Percentiles rank a stretch among this genome's conserved stretches.
Evolutionary conservation across 441 rosid genomes (phyloP).

Genomic region (Mallotus japonicus): DNA sequence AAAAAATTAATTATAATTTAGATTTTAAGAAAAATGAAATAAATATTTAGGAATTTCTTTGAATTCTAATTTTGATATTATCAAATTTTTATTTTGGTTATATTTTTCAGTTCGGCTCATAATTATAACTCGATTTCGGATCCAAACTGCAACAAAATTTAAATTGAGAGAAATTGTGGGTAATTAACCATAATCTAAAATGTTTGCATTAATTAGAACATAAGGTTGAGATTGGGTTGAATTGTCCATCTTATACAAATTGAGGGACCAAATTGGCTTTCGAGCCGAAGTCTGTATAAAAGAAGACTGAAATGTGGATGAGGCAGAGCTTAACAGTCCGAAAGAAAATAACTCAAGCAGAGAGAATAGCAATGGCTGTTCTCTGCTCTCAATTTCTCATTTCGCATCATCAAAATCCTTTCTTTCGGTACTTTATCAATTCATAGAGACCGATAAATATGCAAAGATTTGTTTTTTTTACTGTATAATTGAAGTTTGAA

Average conservation of each 20-base stretch:
- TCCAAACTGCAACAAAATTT: background rate
- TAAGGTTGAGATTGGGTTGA: background rate
- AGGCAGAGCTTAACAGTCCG: background rate
- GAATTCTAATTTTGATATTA: no score
- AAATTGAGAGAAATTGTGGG: no score
- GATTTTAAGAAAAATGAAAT: no score
- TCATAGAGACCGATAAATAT: background rate
- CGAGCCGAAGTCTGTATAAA: background rate
- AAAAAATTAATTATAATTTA: no score
- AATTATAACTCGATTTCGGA: background rate
- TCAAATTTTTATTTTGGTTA: no score
- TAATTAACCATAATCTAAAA: no score
- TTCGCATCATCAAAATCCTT: conserved; percentile 29
- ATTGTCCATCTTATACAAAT: background rate
- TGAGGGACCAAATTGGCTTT: background rate
- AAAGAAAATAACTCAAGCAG: background rate
- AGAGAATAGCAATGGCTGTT: conserved; percentile 40
- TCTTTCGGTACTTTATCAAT: conserved; percentile 38
- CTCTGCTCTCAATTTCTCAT: conserved; percentile 37
- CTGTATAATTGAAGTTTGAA: background rate
- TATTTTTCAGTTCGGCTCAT: no score
- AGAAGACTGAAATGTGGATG: conserved; percentile 4
- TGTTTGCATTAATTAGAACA: no score
- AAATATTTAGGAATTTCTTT: no score
- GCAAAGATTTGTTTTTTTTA: background rate